These are phyloP conservation scores for Rhipidocladum racemiflorum DNA, from an alignment of 176 grass and related monocot species.

Conservation along the genomic window DNA sequence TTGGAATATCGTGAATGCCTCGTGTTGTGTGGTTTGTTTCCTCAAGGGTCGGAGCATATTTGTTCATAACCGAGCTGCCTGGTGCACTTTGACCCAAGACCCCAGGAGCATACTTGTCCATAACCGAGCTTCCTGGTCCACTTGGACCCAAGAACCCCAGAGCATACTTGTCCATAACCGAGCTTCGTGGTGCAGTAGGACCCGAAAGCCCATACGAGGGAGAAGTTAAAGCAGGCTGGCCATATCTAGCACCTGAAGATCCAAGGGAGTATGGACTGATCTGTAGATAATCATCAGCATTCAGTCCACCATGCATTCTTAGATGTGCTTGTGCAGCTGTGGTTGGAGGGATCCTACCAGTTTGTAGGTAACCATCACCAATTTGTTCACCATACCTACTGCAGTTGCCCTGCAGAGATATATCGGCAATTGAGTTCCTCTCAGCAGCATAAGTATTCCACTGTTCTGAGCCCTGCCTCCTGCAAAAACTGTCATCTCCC, in stretches of 20 bases:
- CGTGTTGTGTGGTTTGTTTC: conserved; percentile 37
- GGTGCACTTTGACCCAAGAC: conserved; percentile 12
- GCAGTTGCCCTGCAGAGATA: neutral
- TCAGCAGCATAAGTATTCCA: neutral
- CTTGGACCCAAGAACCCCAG: conserved; percentile 21
- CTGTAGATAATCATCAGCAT: conserved; percentile 16
- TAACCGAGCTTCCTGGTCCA: conserved; percentile 40
- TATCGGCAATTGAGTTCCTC: neutral
- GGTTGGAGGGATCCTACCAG: neutral
- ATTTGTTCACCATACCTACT: neutral
- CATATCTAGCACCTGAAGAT: conserved; percentile 28
- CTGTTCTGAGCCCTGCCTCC: neutral
- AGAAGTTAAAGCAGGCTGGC: conserved; percentile 22
- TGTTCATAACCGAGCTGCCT: conserved; percentile 47
- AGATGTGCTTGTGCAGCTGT: neutral
- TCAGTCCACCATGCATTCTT: conserved; percentile 8
- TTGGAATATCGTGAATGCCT: neutral
- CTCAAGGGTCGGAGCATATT: conserved; percentile 49
- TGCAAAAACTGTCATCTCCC: conserved; percentile 5
- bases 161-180: conserved; percentile 55
- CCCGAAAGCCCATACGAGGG: conserved; percentile 34
- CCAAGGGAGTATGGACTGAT: conserved; percentile 24
- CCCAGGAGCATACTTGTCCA: conserved; percentile 47
- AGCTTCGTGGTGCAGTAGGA: conserved; percentile 29
- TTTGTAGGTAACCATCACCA: conserved; percentile 14